A percentile compares a stretch with the other conserved stretches of the same genome.
phyloP scores from a whole-genome alignment of 495 filamentous ascomycete species.

The Xylaria nigripes region DNA sequence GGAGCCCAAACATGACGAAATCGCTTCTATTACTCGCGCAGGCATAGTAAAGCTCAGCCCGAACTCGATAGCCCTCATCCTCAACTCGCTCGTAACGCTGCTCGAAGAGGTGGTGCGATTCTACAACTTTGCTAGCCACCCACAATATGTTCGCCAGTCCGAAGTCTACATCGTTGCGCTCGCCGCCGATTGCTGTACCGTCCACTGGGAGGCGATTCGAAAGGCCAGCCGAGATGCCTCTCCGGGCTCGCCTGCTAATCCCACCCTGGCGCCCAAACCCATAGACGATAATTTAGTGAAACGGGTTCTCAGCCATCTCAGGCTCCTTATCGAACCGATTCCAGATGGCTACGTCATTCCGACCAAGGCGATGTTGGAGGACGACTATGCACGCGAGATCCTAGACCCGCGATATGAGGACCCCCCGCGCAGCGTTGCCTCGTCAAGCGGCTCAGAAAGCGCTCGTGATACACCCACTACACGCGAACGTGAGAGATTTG shows the following conservation, averaged over 20 bases:
- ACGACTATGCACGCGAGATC: conserved; percentile 27
- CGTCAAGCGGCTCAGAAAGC: conserved; percentile 33
- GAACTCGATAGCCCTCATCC: conserved; percentile 43
- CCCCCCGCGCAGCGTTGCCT: conserved; percentile 22
- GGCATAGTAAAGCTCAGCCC: conserved; percentile 54
- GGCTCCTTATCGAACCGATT: conserved; percentile 38
- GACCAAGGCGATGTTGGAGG: conserved; percentile 38
- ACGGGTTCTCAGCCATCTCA: conserved; percentile 37
- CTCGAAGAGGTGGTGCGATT: conserved; percentile 44
- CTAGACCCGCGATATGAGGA: conserved; percentile 27
- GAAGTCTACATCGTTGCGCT: conserved; percentile 53
- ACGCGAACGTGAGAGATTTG: conserved; percentile 6
- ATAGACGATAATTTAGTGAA: conserved; percentile 31
- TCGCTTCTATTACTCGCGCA: conserved; percentile 49
- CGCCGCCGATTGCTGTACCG: conserved; percentile 54
- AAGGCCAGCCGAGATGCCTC: conserved; percentile 20
- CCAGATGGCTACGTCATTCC: conserved; percentile 40
- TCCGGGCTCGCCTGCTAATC: conserved; percentile 7
- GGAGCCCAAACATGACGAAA: conserved; percentile 53
- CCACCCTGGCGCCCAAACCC: conserved; percentile 21
- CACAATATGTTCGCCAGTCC: conserved; percentile 48
- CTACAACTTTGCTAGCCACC: conserved; percentile 38
- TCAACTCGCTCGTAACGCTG: conserved; percentile 47
- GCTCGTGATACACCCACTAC: conserved; percentile 27
- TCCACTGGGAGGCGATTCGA: conserved; percentile 44